Percentiles rank a stretch among this genome's conserved stretches.
phyloP scores from a whole-genome alignment of 1,139 yeast genomes.

The Yamadazyma oceani region DNA sequence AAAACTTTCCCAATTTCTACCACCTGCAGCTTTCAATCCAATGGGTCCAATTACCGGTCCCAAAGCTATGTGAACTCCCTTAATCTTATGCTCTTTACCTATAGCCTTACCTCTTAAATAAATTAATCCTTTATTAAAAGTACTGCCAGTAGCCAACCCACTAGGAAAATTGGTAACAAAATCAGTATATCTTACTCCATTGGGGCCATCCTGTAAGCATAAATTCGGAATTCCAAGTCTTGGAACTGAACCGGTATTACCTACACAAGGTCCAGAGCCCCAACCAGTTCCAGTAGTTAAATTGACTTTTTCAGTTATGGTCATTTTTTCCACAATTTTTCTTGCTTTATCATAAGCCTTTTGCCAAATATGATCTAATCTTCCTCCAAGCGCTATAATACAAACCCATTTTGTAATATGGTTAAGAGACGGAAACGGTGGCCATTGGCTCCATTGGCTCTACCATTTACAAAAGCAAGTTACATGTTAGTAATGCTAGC shows the following conservation, averaged over 20 bases:
- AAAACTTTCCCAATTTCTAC: slow-evolving; percentile 67
- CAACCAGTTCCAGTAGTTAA: slow-evolving; percentile 68
- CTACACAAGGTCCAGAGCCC: slow-evolving; percentile 64
- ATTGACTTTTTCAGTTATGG: slow-evolving; percentile 59
- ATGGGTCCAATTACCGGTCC: slow-evolving; percentile 69
- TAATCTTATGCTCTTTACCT: slow-evolving; percentile 54
- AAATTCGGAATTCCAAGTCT: slow-evolving; percentile 56
- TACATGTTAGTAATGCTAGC: slow-evolving; percentile 2
- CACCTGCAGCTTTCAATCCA: slow-evolving; percentile 62
- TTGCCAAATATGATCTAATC: slow-evolving; percentile 51
- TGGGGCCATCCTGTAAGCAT: slow-evolving; percentile 66
- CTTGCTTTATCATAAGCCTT: slow-evolving; percentile 57
- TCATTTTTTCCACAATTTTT: slow-evolving; percentile 51
- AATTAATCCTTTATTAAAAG: slow-evolving; percentile 55
- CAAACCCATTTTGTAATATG: neutral
- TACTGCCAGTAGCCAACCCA: slow-evolving; percentile 58
- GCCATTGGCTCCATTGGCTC: too few relatives aligned
- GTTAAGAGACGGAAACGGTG: too few relatives aligned
- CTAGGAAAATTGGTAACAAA: slow-evolving; percentile 59
- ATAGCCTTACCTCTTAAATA: slow-evolving; percentile 56
- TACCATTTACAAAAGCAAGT: too few relatives aligned
- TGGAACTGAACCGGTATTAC: slow-evolving; percentile 62
- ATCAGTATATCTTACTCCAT: slow-evolving; percentile 61
- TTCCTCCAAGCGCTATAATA: slow-evolving; percentile 38
- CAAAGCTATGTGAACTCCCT: slow-evolving; percentile 60